Conservation (phyloP, 768 basidiomycete genomes). For the Polyporus arcularius region DNA sequence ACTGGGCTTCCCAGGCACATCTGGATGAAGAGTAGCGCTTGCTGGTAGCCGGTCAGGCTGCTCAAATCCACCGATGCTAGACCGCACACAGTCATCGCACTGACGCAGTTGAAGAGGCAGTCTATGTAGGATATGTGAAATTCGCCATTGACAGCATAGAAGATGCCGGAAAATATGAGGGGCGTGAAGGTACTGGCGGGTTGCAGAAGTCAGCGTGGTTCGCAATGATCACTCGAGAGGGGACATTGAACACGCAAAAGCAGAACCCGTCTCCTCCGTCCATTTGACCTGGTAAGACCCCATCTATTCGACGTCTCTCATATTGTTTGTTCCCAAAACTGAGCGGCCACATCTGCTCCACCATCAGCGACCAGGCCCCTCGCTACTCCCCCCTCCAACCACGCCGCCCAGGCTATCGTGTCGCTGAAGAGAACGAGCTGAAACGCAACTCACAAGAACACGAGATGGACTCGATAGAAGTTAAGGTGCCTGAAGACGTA, state of each 20-base stretch:
- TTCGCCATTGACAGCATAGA: slow-evolving; percentile 81
- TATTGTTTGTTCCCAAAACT: not conserved
- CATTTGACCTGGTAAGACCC: too few species aligned
- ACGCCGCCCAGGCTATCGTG: not conserved
- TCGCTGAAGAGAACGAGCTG: not conserved
- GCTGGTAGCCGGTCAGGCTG: slow-evolving; percentile 67
- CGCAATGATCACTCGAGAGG: not conserved
- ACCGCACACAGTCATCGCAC: slow-evolving; percentile 80
- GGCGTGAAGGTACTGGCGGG: slow-evolving; percentile 69
- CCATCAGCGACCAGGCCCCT: not conserved
- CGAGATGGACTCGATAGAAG: slow-evolving; percentile 50
- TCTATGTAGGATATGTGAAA: slow-evolving; percentile 76
- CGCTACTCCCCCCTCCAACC: not conserved
- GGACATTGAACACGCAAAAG: not conserved
- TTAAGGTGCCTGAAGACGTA: slow-evolving; percentile 37
- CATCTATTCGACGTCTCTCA: too few species aligned
- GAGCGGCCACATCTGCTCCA: not conserved
- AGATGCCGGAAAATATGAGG: slow-evolving; percentile 73
- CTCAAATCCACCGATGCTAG: slow-evolving; percentile 70
- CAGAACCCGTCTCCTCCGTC: too few species aligned
- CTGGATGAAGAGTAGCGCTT: slow-evolving; percentile 68
- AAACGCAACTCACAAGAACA: slow-evolving; percentile 39
- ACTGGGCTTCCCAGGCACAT: slow-evolving; percentile 81
- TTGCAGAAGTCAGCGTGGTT: not conserved
- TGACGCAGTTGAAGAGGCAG: slow-evolving; percentile 74